Conservation (phyloP, 495 filamentous ascomycete genomes). For the Viridothelium virens region DNA sequence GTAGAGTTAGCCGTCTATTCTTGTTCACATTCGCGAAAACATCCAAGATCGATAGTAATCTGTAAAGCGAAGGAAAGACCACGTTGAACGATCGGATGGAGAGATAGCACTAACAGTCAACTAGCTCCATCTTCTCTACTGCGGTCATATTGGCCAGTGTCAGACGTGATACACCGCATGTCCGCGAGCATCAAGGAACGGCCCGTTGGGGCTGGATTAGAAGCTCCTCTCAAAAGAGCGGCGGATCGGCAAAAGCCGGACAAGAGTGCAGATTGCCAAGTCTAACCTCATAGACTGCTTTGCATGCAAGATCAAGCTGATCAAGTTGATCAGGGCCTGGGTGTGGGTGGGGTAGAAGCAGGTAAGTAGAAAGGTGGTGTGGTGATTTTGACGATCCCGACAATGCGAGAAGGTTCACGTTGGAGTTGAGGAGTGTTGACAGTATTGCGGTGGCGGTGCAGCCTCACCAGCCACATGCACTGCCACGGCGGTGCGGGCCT, state of each 20-base stretch:
- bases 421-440: background rate
- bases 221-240: background rate
- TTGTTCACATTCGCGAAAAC: background rate
- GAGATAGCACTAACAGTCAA: conserved; percentile 62
- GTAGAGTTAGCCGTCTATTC: background rate
- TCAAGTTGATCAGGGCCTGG: background rate
- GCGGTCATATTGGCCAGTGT: conserved; percentile 52
- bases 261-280: background rate
- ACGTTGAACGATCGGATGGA: background rate
- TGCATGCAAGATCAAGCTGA: conserved; percentile 5
- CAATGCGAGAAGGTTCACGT: background rate
- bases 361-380: background rate
- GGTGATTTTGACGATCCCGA: background rate
- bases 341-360: background rate
- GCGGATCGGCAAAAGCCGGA: background rate
- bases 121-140: conserved; percentile 72
- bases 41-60: background rate
- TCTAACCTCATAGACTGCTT: no score
- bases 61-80: background rate
- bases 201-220: background rate
- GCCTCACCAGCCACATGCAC: background rate
- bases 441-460: background rate
- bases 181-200: conserved; percentile 2
- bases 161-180: conserved; percentile 10
- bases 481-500: background rate